Percentiles rank a stretch among this genome's conserved stretches.
Conservation (phyloP, 169 alveolate species). For the Plasmodium coatneyi region DNA sequence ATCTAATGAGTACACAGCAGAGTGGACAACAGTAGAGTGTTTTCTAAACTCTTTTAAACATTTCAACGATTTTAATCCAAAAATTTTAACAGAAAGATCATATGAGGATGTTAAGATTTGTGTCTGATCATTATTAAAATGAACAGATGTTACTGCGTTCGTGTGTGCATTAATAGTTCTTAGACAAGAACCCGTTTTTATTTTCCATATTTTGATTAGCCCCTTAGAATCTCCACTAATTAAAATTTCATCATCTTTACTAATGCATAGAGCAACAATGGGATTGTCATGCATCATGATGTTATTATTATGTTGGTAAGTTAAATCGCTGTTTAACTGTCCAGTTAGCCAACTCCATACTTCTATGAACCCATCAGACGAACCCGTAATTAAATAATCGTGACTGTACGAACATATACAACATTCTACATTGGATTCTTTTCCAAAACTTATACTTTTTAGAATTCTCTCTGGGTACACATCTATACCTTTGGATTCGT, state of each 20-base stretch:
- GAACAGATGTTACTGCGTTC: conserved; percentile 83
- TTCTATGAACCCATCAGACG: conserved; percentile 91
- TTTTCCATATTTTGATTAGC: conserved; percentile 78
- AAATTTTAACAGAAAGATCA: conserved; percentile 84
- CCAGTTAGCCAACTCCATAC: conserved; percentile 90
- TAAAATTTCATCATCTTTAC: conserved; percentile 89
- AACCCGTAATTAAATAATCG: conserved; percentile 87
- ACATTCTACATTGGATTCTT: conserved; percentile 89
- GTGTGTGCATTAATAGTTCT: conserved; percentile 78
- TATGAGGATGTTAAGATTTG: conserved; percentile 88
- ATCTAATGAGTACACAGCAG: conserved; percentile 78
- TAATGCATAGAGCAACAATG: conserved; percentile 86
- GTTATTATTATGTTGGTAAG: conserved; percentile 85
- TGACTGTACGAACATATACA: conserved; percentile 89
- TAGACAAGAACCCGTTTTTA: conserved; percentile 77
- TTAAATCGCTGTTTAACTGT: conserved; percentile 82
- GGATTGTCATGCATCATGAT: conserved; percentile 89
- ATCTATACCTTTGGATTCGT: conserved; percentile 73
- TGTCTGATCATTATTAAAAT: conserved; percentile 86
- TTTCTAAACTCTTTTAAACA: conserved; percentile 81
- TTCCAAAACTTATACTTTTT: conserved; percentile 84
- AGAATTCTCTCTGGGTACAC: conserved; percentile 77
- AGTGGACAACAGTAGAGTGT: conserved; percentile 81
- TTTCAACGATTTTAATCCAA: conserved; percentile 84
- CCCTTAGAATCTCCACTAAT: conserved; percentile 90